phyloP scores from a whole-genome alignment of 345 rosid species.

The Heritiera fomes region DNA sequence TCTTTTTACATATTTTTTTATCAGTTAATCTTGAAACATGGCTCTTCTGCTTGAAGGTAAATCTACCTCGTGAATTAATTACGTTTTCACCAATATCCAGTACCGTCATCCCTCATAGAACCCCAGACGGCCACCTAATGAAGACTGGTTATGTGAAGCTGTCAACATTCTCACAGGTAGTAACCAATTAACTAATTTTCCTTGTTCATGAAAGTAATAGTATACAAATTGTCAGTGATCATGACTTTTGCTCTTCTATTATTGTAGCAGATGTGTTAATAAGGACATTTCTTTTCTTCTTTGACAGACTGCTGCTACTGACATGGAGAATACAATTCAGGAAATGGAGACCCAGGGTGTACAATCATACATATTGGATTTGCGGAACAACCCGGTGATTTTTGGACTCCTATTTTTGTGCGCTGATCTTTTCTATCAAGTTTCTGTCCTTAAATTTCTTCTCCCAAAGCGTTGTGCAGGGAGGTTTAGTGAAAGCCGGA shows the following conservation, averaged over 20 bases:
- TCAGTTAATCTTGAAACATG: constrained; percentile 13
- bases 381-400: constrained; percentile 80
- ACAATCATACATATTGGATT: constrained; percentile 76
- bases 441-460: constrained; percentile 9
- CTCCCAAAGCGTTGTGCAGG: constrained; percentile 40
- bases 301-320: constrained; percentile 78
- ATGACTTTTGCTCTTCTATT: constrained; percentile 5
- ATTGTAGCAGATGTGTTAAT: not conserved
- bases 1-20: not conserved
- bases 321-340: constrained; percentile 59
- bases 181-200: not conserved
- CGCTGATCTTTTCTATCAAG: not conserved
- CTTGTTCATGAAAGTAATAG: not conserved
- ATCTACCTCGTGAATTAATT: constrained; percentile 71
- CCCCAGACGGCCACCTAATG: constrained; percentile 56
- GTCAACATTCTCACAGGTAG: constrained; percentile 79
- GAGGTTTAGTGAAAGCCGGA: constrained; percentile 88
- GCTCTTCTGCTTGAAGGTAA: constrained; percentile 52
- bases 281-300: constrained; percentile 17
- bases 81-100: constrained; percentile 78
- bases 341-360: constrained; percentile 83
- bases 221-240: not conserved
- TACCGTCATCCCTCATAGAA: constrained; percentile 75
- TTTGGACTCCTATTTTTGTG: constrained; percentile 2
- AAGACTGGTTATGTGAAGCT: constrained; percentile 87